These are phyloP conservation scores for Aureobasidium sp. DNA, from an alignment of 2,329 filamentous ascomycete genomes.

Conservation along the genomic window DNA sequence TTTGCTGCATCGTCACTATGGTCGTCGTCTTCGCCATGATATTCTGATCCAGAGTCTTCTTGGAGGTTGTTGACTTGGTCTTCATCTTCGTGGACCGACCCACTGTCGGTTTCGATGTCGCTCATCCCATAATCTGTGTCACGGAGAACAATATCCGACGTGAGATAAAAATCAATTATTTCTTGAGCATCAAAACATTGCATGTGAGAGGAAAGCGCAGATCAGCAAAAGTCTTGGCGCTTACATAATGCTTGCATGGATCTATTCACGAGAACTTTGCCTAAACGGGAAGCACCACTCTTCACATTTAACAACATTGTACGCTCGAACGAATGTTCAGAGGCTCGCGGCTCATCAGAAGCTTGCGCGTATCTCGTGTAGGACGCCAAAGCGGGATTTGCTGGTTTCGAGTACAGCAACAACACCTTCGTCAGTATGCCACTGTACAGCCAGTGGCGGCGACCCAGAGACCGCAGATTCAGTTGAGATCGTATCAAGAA, in stretches of 20 bases:
- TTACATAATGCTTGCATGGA: not conserved
- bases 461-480: slow-evolving; percentile 33
- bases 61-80: not conserved
- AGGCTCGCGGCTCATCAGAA: not conserved
- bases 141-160: not conserved
- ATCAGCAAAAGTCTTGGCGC: slow-evolving; percentile 4
- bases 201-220: not conserved
- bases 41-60: slow-evolving; percentile 6
- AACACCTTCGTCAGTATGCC: not conserved
- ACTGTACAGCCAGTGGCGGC: slow-evolving; percentile 3
- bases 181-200: slow-evolving; percentile 1
- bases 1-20: not conserved
- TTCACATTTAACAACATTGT: not conserved
- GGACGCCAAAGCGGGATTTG: not conserved
- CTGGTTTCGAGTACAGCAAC: no score
- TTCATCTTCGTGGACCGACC: not conserved
- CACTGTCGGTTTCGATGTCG: not conserved
- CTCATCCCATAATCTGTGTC: slow-evolving; percentile 12
- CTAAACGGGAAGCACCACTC: not conserved
- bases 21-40: not conserved
- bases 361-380: not conserved
- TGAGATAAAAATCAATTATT: not conserved
- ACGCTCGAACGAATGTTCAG: not conserved
- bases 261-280: not conserved
- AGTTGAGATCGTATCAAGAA: slow-evolving; percentile 75